Evolutionary conservation across 495 filamentous ascomycete genomes (phyloP).

Genomic region (Pseudevernia furfuracea): DNA sequence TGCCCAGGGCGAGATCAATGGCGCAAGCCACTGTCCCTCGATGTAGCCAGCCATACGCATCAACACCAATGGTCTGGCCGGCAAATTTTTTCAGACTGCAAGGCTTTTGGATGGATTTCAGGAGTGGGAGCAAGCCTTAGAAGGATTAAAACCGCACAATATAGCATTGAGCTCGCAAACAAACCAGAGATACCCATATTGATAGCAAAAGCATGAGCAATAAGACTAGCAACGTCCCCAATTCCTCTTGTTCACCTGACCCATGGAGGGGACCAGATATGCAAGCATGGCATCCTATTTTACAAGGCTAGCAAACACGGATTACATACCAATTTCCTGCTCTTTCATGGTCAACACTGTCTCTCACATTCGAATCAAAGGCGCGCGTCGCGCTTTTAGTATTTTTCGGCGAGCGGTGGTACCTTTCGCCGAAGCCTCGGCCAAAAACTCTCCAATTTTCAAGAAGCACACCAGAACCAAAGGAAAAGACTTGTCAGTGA

Average conservation of each 20-base stretch:
- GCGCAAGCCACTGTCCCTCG: constrained; percentile 86
- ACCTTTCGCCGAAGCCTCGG: neutral
- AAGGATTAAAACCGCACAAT: neutral
- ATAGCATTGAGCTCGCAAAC: neutral
- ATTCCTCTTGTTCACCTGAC: constrained; percentile 4
- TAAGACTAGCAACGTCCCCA: neutral
- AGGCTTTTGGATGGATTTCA: constrained; percentile 92
- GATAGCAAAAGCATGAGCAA: neutral
- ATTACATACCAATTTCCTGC: neutral
- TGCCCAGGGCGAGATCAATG: constrained; percentile 80
- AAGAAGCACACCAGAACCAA: neutral
- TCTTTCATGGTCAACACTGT: neutral
- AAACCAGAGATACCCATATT: constrained; percentile 37
- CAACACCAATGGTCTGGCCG: constrained; percentile 83
- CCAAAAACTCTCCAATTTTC: neutral
- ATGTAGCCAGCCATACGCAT: constrained; percentile 98
- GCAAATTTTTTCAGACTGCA: constrained; percentile 78
- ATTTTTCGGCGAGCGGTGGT: neutral
- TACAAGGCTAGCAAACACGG: neutral
- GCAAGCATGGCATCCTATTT: no score
- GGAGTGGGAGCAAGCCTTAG: constrained; percentile 75
- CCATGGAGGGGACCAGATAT: neutral
- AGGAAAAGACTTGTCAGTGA: constrained; percentile 10
- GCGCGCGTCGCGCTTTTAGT: neutral
- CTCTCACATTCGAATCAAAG: neutral